Conservation (phyloP, 768 basidiomycete genomes). For the Suillus subaureus region DNA sequence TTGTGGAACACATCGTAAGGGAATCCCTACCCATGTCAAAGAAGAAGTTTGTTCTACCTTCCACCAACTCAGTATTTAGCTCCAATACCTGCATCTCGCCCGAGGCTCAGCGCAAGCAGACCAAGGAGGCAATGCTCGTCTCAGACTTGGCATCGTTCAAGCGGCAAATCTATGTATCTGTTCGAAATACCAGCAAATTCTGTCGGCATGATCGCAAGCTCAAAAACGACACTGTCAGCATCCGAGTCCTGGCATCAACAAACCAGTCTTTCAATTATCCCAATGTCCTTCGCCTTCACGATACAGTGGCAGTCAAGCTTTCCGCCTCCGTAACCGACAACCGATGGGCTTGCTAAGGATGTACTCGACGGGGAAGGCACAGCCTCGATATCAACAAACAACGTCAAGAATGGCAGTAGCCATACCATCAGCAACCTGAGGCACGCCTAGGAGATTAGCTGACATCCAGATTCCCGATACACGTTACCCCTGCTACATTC, state of each 20-base stretch:
- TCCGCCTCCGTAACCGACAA: conserved; percentile 26
- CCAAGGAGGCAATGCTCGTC: neutral
- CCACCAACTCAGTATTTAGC: neutral
- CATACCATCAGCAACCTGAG: neutral
- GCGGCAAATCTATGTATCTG: neutral
- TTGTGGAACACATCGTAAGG: neutral
- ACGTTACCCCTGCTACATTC: too few relatives aligned
- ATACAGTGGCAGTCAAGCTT: conserved; percentile 23
- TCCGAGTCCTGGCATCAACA: too few relatives aligned
- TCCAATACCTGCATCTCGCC: neutral
- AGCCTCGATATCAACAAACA: conserved; percentile 19
- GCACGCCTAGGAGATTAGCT: neutral
- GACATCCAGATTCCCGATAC: conserved; percentile 18
- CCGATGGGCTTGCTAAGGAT: conserved; percentile 36
- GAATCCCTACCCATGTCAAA: neutral
- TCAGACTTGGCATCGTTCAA: neutral
- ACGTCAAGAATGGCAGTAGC: conserved; percentile 28
- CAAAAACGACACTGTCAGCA: neutral
- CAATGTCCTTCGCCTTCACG: conserved; percentile 12
- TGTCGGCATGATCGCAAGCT: neutral
- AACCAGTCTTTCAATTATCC: conserved; percentile 26
- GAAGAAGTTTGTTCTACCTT: neutral
- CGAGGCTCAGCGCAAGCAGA: neutral
- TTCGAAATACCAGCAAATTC: neutral
- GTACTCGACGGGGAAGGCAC: conserved; percentile 28